phyloP scores from a whole-genome alignment of 257 asterid genomes.

The Nyctanthes arbortristis region DNA sequence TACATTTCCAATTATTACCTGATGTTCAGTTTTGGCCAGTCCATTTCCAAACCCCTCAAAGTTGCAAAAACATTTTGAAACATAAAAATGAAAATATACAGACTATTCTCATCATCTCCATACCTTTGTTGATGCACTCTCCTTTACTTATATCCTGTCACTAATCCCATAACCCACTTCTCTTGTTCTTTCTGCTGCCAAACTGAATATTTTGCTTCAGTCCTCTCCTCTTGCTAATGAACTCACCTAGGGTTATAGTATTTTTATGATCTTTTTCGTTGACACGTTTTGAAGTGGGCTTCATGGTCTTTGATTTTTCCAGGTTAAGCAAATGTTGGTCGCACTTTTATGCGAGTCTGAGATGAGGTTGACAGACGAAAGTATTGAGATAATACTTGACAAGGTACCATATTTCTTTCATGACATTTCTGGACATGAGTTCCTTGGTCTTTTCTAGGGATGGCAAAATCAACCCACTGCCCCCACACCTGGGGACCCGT shows the following conservation, averaged over 20 bases:
- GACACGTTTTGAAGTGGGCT: constrained; percentile 15
- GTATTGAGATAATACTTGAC: constrained; percentile 61
- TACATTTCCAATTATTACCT: background rate
- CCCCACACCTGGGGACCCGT: too few relatives aligned
- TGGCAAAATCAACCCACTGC: too few relatives aligned
- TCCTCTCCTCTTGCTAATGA: too few relatives aligned
- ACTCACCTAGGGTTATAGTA: too few relatives aligned
- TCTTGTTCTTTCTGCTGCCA: too few relatives aligned
- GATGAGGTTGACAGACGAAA: constrained; percentile 95
- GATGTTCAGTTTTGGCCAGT: background rate
- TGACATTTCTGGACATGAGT: background rate
- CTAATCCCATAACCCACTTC: too few relatives aligned
- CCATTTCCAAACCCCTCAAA: background rate
- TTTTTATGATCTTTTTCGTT: too few relatives aligned
- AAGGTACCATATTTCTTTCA: constrained; percentile 21
- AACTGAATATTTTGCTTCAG: too few relatives aligned
- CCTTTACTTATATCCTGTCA: background rate
- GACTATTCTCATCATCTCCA: background rate
- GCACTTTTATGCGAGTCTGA: constrained; percentile 92
- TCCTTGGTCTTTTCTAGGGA: background rate
- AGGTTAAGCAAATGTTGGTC: constrained; percentile 98
- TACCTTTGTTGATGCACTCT: too few relatives aligned
- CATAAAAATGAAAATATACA: background rate
- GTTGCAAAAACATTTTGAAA: too few relatives aligned
- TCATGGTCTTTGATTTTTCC: constrained; percentile 9